Conservation (phyloP, 2,329 filamentous ascomycete species). For the Simplicillium sp. region DNA sequence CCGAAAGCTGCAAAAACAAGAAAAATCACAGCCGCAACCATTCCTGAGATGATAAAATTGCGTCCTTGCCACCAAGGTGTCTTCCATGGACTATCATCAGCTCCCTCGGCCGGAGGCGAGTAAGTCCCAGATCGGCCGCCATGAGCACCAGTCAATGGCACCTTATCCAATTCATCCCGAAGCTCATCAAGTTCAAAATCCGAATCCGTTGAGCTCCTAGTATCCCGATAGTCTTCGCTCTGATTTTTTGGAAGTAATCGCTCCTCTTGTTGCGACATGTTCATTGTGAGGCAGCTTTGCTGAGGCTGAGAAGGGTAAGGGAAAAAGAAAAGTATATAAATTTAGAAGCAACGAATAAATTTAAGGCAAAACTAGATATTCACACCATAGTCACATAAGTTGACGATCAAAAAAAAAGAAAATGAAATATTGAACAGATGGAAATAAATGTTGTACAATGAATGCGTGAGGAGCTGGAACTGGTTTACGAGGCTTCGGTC, state of each 20-base stretch:
- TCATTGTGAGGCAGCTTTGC: too few relatives aligned
- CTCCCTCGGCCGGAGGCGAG: background rate
- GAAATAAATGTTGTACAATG: too few relatives aligned
- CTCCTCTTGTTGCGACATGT: background rate
- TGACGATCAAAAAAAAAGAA: too few relatives aligned
- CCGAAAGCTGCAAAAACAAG: constrained; percentile 18
- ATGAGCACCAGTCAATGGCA: background rate
- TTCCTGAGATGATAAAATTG: background rate
- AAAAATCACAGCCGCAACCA: background rate
- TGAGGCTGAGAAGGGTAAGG: too few relatives aligned
- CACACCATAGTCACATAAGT: too few relatives aligned
- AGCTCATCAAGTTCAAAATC: constrained; percentile 7
- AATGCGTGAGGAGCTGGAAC: too few relatives aligned
- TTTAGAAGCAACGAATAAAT: too few relatives aligned
- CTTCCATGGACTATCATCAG: background rate
- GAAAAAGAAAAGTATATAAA: too few relatives aligned
- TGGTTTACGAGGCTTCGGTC: too few relatives aligned
- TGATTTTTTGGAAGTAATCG: background rate
- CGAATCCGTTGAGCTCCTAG: constrained; percentile 2
- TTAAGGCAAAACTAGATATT: too few relatives aligned
- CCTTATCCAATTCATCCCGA: constrained; percentile 1
- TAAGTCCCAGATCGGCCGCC: background rate
- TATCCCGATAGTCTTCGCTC: background rate
- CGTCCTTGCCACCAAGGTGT: constrained; percentile 1
- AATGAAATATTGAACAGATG: too few relatives aligned